phyloP scores from a whole-genome alignment of 2,329 filamentous ascomycete species.

The Fusarium lyarnte region DNA sequence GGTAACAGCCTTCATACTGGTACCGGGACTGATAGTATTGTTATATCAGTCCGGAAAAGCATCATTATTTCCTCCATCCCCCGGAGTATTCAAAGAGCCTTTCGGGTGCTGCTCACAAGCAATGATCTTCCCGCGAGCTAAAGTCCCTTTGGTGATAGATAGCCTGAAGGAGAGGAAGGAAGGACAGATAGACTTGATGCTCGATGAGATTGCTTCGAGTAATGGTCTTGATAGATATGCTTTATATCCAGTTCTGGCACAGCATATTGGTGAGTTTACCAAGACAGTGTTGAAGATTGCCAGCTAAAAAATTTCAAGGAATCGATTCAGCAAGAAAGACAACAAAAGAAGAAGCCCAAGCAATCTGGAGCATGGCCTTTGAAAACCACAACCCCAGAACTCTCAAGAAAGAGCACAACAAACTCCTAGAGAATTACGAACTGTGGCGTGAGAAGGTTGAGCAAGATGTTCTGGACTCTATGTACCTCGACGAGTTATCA shows the following conservation, averaged over 20 bases:
- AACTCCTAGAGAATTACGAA: not conserved
- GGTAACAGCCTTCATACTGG: not conserved
- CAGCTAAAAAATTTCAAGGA: not conserved
- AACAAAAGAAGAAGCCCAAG: slow-evolving; percentile 6
- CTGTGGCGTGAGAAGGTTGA: not conserved
- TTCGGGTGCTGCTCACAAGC: slow-evolving; percentile 25
- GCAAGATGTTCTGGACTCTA: not conserved
- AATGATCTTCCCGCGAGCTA: slow-evolving; percentile 4
- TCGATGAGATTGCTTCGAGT: not conserved
- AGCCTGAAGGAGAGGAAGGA: not conserved
- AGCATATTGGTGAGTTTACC: slow-evolving; percentile 6
- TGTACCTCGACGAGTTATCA: not conserved
- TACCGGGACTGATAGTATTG: slow-evolving; percentile 10
- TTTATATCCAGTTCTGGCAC: slow-evolving; percentile 16
- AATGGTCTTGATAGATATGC: slow-evolving; percentile 11
- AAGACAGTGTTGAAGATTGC: fast-evolving
- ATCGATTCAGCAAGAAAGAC: slow-evolving; percentile 14
- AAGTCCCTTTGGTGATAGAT: not conserved
- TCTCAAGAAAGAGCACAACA: not conserved
- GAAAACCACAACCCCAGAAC: not conserved
- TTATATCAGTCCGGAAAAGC: slow-evolving; percentile 22
- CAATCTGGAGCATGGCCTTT: slow-evolving; percentile 24
- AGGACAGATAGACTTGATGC: slow-evolving; percentile 21
- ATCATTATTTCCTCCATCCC: not conserved
- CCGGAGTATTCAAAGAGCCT: slow-evolving; percentile 16